A percentile compares a stretch with the other conserved stretches of the same genome.
Evolutionary conservation across 2,329 filamentous ascomycete species (phyloP).

Genomic region (Ophiocordyceps sinensis): DNA sequence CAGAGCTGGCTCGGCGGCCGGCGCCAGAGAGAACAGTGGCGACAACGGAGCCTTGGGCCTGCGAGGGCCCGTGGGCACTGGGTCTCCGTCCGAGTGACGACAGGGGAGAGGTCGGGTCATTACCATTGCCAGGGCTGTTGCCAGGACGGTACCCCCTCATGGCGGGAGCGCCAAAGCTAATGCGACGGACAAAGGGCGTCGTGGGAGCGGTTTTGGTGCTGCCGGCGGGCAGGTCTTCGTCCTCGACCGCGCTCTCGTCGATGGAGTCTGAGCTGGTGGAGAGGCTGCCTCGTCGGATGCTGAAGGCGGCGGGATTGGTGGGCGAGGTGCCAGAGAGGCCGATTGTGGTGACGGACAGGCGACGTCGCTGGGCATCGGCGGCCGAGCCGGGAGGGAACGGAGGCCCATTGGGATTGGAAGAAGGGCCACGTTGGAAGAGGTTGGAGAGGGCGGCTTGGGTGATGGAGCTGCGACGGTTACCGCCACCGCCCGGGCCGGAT

Average conservation of each 20-base stretch:
- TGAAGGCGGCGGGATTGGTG: conserved; percentile 35
- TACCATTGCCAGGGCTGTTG: conserved; percentile 51
- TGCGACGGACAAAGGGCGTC: conserved; percentile 66
- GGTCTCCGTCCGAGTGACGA: conserved; percentile 17
- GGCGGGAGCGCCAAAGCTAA: conserved; percentile 79
- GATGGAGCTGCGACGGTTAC: conserved; percentile 41
- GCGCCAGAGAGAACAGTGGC: conserved; percentile 18
- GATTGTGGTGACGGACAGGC: conserved; percentile 60
- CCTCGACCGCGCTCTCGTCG: conserved; percentile 62
- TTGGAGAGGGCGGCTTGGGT: conserved; percentile 41
- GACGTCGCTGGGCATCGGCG: conserved; percentile 46
- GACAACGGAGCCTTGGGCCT: conserved; percentile 15
- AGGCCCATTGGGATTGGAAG: conserved; percentile 26
- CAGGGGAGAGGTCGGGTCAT: conserved; percentile 29
- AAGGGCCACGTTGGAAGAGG: conserved; percentile 44
- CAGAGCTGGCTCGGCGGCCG: conserved; percentile 22
- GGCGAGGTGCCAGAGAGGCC: conserved; percentile 60
- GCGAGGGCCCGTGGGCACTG: conserved; percentile 16
- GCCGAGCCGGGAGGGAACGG: conserved; percentile 30
- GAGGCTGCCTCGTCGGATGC: conserved; percentile 49
- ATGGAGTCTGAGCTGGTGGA: conserved; percentile 54
- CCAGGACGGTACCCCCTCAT: conserved; percentile 41
- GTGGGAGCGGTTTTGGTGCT: conserved; percentile 43
- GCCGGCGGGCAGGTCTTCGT: conserved; percentile 41
- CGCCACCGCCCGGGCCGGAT: conserved; percentile 18